Evolutionary conservation across 176 grass and related monocot genomes (phyloP).

Genomic region (Rhynchospora breviuscula): DNA sequence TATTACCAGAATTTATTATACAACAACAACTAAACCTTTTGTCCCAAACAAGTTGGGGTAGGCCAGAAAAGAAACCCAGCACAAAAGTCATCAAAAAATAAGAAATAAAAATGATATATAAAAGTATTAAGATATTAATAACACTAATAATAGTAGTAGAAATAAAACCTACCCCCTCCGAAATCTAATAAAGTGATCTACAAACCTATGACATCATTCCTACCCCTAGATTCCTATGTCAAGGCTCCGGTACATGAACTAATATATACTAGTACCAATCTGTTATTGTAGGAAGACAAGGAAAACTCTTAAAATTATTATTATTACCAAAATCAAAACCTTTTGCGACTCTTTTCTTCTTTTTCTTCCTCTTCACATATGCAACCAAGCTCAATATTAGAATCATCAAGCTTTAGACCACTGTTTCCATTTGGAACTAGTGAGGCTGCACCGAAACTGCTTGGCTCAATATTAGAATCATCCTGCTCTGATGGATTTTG

Average conservation of each 20-base stretch:
- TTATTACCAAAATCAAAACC: conserved; percentile 27
- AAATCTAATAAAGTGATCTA: too few relatives aligned
- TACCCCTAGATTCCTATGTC: too few relatives aligned
- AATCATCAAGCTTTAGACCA: conserved; percentile 12
- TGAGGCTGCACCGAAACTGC: background rate
- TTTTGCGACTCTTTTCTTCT: background rate
- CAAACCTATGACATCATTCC: too few relatives aligned
- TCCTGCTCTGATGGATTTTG: background rate
- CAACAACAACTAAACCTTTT: too few relatives aligned
- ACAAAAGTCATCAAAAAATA: too few relatives aligned
- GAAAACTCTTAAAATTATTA: background rate
- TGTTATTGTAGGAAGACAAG: background rate
- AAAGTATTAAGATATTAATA: too few relatives aligned
- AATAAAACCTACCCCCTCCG: too few relatives aligned
- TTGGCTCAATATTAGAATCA: background rate
- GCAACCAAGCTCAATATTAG: conserved; percentile 11
- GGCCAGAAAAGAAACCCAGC: too few relatives aligned
- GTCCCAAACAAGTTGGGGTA: too few relatives aligned
- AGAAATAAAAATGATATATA: too few relatives aligned
- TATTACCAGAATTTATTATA: background rate
- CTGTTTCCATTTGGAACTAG: background rate
- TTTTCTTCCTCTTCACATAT: conserved; percentile 12
- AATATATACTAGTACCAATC: background rate
- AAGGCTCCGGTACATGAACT: background rate
- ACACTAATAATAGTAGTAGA: too few relatives aligned